Base-by-base conservation (phyloP, 805 yeast species). In the Ogataea allantospora region DNA sequence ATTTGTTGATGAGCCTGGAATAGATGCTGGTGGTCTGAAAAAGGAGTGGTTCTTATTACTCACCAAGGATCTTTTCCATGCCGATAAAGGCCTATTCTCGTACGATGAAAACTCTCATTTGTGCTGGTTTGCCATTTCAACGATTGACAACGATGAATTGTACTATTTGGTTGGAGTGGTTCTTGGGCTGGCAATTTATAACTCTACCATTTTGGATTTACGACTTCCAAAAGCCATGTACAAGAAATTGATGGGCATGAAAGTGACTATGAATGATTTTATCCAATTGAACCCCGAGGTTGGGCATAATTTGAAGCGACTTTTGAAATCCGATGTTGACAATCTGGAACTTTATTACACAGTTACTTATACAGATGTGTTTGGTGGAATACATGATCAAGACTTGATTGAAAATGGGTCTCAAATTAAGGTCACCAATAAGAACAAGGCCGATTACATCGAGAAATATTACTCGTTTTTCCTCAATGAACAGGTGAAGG, bases 1-100 rank as follows among this genome's bases (percentile, higher is more conserved):
- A 51, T 91, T 93, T 58, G 65, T 82, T 4, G 80, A 80, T 42
- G 99, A 91, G 55, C 95, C 89, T 0, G 99, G 98, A 0, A 75
- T 91, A 15, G 99, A 91, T 65, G 97, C 88, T 1, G 98, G 99
- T 2, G 99, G 99, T 0, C 69, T 91, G 42, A 78, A 83, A 51
- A 89, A 88, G 54, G 99, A 91, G 54, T 91, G 99, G 99, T 89
- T 93, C 59, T 67, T 78, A 32, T 62, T 89, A 26, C 65, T 93
- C 26, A 79, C 85, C 1, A 75, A 75, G 41, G 81, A 82, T 17
- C 58, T 91, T 2, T 84, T 89, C 55, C 75, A 73, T 51, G 83
- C 88, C 2, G 66, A 68, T 31, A 75, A 78, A 21, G 88, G 87
- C 0, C 68, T 88, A 58, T 80, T 93, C 44, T 55, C 64, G 7